Percentiles rank a stretch among this genome's conserved stretches.
Conservation (phyloP, 106 monocot genomes). For the Dactylorhiza incarnata region DNA sequence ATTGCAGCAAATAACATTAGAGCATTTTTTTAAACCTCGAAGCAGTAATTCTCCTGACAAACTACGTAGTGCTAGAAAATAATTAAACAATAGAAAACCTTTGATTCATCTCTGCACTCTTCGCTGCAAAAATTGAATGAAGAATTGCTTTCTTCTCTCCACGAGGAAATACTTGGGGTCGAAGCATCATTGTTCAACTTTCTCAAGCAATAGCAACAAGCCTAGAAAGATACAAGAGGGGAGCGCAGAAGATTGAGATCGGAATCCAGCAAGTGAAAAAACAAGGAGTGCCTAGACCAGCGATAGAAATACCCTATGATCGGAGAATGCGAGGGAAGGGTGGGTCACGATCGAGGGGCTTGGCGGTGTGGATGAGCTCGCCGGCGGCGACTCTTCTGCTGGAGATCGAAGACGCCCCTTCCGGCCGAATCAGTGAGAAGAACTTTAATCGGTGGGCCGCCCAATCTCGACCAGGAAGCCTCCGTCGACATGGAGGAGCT, state of each 20-base stretch:
- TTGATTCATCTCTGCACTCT: constrained; percentile 43
- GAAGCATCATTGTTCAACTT: constrained; percentile 16
- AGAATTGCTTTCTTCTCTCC: neutral
- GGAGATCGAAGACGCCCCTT: too few relatives aligned
- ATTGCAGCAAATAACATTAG: too few relatives aligned
- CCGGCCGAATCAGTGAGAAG: constrained; percentile 54
- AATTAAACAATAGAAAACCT: constrained; percentile 25
- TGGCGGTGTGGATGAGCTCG: constrained; percentile 81
- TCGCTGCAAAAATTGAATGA: constrained; percentile 57
- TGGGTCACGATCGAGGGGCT: constrained; percentile 62
- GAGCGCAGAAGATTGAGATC: neutral
- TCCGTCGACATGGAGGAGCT: neutral
- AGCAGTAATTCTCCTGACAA: too few relatives aligned
- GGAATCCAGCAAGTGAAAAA: neutral
- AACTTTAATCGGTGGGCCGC: constrained; percentile 62
- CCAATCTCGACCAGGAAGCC: neutral
- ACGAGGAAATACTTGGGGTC: too few relatives aligned
- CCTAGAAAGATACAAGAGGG: constrained; percentile 25
- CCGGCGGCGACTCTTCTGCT: too few relatives aligned
- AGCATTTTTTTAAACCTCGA: too few relatives aligned
- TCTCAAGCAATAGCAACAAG: constrained; percentile 77
- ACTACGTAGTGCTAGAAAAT: neutral
- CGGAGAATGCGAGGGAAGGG: constrained; percentile 38
- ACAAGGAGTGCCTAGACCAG: neutral
- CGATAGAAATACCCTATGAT: constrained; percentile 22